These are phyloP conservation scores for Agrocybe chaxingu DNA, from an alignment of 768 basidiomycete genomes.

Conservation along the genomic window DNA sequence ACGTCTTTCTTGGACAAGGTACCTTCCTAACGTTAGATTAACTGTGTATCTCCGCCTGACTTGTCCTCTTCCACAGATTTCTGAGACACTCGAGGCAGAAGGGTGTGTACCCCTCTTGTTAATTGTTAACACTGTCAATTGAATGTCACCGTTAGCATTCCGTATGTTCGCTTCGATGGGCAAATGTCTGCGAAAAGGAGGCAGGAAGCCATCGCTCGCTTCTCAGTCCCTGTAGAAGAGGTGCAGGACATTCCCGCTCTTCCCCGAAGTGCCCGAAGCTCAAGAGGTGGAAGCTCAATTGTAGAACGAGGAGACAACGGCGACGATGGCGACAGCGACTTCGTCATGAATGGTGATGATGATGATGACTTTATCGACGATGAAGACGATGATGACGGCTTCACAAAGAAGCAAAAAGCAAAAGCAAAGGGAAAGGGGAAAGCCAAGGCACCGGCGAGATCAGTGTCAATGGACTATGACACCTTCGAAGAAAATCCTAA, in stretches of 20 bases:
- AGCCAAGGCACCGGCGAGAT: slow-evolving; percentile 7
- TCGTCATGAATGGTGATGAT: slow-evolving; percentile 28
- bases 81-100: slow-evolving; percentile 59
- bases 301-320: slow-evolving; percentile 6
- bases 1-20: slow-evolving; percentile 84
- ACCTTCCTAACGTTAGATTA: background rate
- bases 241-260: background rate
- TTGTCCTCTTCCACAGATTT: slow-evolving; percentile 46
- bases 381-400: slow-evolving; percentile 24
- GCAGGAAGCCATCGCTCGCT: slow-evolving; percentile 72
- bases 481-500: slow-evolving; percentile 49
- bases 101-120: slow-evolving; percentile 38
- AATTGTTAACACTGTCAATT: background rate
- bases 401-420: slow-evolving; percentile 12
- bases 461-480: background rate
- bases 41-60: background rate
- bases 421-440: slow-evolving; percentile 39
- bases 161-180: slow-evolving; percentile 82
- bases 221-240: slow-evolving; percentile 63
- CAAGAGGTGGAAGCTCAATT: background rate
- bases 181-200: slow-evolving; percentile 79
- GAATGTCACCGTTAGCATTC: slow-evolving; percentile 43
- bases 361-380: slow-evolving; percentile 30
- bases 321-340: slow-evolving; percentile 33
- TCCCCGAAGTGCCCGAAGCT: slow-evolving; percentile 4